Conservation (phyloP, 2,329 filamentous ascomycete species). For the Helminthosporium solani region DNA sequence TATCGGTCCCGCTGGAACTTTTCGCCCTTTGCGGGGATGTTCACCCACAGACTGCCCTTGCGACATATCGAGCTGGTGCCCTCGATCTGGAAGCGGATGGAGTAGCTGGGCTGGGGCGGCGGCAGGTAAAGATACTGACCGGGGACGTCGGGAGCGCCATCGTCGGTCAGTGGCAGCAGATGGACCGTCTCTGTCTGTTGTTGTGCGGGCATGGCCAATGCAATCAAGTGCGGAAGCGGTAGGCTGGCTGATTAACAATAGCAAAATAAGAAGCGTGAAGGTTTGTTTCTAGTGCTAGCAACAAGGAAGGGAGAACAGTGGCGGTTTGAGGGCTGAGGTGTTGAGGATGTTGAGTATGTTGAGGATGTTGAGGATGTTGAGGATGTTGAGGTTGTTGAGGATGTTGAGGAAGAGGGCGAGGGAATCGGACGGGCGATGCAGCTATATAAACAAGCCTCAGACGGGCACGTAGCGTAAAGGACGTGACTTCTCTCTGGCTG, state of each 20-base stretch:
- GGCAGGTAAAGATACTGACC: conserved; percentile 92
- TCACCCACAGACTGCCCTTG: conserved; percentile 93
- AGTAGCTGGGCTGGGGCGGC: conserved; percentile 70
- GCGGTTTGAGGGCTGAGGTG: conserved; percentile 9
- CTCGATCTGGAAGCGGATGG: conserved; percentile 85
- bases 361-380: conserved; percentile 1
- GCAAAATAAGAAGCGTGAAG: conserved; percentile 3
- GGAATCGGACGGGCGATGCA: background rate
- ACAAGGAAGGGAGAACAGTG: conserved; percentile 10
- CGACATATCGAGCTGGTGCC: conserved; percentile 94
- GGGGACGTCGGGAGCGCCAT: conserved; percentile 85
- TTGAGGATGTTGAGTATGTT: background rate
- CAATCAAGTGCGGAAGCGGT: conserved; percentile 11
- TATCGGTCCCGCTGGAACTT: conserved; percentile 78
- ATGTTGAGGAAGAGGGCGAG: background rate
- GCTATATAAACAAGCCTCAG: conserved; percentile 2
- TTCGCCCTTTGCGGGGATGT: conserved; percentile 76
- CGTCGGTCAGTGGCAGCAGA: conserved; percentile 84
- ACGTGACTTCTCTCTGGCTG: conserved; percentile 9
- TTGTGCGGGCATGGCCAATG: conserved; percentile 26
- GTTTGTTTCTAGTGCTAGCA: too few species aligned
- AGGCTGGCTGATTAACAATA: conserved; percentile 10
- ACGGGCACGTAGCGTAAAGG: too few species aligned
- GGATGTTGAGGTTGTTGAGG: background rate
- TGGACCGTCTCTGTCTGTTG: conserved; percentile 59